Base-by-base conservation (phyloP, 2,329 filamentous ascomycete species). In the Aplosporella prunicola region DNA sequence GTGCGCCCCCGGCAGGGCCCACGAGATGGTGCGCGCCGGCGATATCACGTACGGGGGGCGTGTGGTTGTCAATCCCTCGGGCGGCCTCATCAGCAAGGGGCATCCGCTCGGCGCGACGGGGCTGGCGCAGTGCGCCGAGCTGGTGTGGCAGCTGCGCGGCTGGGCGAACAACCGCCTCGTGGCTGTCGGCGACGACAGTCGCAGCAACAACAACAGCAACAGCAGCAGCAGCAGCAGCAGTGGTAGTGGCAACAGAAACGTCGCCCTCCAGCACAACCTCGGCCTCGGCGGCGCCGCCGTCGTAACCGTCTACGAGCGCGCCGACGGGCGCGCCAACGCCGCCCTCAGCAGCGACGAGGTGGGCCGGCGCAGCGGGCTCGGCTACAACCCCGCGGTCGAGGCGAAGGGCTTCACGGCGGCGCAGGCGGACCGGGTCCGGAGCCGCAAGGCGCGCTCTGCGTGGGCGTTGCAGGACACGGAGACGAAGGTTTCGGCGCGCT, bases 91-190 rank as follows among this genome's bases (percentile, higher is more conserved):
- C 53, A 91, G 83, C 45, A 96, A 96, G 68, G 91, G 89, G 26
- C 89, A 96, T 60, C 89, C 91, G 0, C 77, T 96, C 4, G 89
- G 89, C 22, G 89, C 89, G 0, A 93, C 86, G 0, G 89, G 91
- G n/a, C 72, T 96, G 35, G 91, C 89, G 9, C 89, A 96, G 65
- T 95, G 88, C 56, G 85, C 89, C 5, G 89, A 96, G 66, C 69
- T 96, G 9, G 83, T 93, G 18, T 96, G 89, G 89, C 89, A 96
- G 55, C 69, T 96, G 50, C 76, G 89, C 46, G 89, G 89, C 9
- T 95, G 89, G 89, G 89, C 89, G 14, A 94, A 91, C 63, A 95
- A 95, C 68, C 74, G 89, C 26, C 66, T 77, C 11, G 72, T 82
- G 1, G 66, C 74, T 14, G 70, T 71, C 41, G 91, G 87, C 0